These are phyloP conservation scores for Pythium sukuiense DNA, from an alignment of 352 stramenopile genomes.

Conservation along the genomic window DNA sequence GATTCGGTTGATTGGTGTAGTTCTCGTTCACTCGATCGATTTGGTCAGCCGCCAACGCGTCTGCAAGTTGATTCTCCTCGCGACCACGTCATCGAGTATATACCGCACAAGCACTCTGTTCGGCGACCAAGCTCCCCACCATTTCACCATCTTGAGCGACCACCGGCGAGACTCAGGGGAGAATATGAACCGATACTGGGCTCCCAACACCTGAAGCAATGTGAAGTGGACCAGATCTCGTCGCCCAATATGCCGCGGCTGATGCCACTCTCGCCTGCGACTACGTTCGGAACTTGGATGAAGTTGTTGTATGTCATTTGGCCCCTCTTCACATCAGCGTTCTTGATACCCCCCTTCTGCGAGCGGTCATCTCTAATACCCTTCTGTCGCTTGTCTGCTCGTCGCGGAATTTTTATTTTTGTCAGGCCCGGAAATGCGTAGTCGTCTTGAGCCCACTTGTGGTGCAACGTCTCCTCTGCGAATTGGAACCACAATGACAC, in stretches of 20 bases:
- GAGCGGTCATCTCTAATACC: not conserved
- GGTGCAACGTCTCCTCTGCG: no score
- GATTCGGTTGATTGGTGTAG: no score
- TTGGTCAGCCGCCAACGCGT: conserved; percentile 4
- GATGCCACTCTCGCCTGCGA: not conserved
- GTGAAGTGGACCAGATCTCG: conserved; percentile 14
- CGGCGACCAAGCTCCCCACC: conserved; percentile 13
- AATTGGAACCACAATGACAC: not conserved
- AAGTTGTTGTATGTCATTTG: conserved; percentile 12
- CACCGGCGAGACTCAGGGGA: conserved; percentile 10
- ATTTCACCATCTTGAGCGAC: conserved; percentile 26
- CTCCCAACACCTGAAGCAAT: conserved; percentile 15
- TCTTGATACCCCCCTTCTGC: no score
- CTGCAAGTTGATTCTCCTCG: conserved; percentile 12
- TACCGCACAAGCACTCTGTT: conserved; percentile 14
- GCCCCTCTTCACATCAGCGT: not conserved
- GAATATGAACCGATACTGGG: conserved; percentile 23
- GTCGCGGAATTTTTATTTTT: no score
- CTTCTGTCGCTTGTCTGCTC: not conserved
- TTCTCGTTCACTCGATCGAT: no score
- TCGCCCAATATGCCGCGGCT: conserved; percentile 6
- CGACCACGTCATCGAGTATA: conserved; percentile 18
- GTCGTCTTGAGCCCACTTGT: no score
- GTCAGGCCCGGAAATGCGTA: no score
- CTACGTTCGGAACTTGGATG: conserved; percentile 1